Conservation (phyloP, 768 basidiomycete species). For the Psilocybe tampanensis region DNA sequence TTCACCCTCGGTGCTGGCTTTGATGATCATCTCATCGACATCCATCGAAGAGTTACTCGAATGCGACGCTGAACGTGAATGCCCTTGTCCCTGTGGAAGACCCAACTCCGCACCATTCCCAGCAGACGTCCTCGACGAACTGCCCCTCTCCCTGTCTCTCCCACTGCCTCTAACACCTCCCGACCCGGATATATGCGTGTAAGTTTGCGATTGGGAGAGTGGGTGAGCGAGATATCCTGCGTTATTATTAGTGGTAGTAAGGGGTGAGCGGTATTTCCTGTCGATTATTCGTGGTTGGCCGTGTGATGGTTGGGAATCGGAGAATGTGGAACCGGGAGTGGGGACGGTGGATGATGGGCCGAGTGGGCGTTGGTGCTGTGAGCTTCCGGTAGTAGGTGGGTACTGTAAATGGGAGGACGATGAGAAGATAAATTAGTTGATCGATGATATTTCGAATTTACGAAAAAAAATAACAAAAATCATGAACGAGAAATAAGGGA, state of each 20-base stretch:
- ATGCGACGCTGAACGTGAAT: constrained; percentile 34
- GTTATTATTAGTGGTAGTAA: background rate
- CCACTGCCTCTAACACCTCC: too few relatives aligned
- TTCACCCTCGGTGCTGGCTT: constrained; percentile 36
- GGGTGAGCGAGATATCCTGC: too few relatives aligned
- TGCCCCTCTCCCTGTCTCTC: too few relatives aligned
- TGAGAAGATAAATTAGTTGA: background rate
- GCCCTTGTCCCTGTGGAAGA: constrained; percentile 14
- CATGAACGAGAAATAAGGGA: constrained; percentile 2
- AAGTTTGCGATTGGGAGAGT: too few relatives aligned
- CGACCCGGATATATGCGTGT: too few relatives aligned
- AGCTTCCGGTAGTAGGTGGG: background rate
- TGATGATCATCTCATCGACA: constrained; percentile 48
- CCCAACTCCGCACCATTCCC: too few relatives aligned
- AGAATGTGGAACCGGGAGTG: too few relatives aligned
- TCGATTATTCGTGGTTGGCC: constrained; percentile 20
- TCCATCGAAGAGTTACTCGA: constrained; percentile 39
- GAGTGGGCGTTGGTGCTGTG: background rate
- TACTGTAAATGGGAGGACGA: too few relatives aligned
- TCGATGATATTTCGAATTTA: too few relatives aligned
- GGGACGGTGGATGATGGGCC: too few relatives aligned
- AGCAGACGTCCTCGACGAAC: too few relatives aligned
- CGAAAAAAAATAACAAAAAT: background rate
- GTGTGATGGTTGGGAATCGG: background rate
- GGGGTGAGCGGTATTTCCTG: constrained; percentile 17